Conservation (phyloP, 2,329 filamentous ascomycete species). For the Periconia digitata region DNA sequence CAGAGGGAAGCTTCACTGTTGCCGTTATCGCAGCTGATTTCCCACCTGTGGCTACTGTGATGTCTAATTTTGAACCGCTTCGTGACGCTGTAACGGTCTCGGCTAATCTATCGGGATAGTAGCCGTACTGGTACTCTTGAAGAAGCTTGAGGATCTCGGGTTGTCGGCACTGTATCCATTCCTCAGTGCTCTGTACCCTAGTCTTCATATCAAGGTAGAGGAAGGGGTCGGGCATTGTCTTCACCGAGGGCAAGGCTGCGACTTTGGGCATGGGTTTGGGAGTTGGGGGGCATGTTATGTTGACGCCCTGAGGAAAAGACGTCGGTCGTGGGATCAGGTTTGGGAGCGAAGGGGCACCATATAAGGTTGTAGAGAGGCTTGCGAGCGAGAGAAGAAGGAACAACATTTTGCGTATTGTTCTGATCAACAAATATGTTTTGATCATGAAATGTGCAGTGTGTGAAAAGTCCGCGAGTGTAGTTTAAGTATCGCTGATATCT, state of each 20-base stretch:
- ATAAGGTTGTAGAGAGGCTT: conserved; percentile 4
- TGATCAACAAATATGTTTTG: too few relatives aligned
- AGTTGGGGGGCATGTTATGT: conserved; percentile 28
- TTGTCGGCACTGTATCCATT: conserved; percentile 54
- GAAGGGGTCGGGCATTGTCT: conserved; percentile 50
- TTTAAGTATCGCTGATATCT: too few relatives aligned
- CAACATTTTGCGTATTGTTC: conserved; percentile 13
- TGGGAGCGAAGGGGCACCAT: conserved; percentile 9
- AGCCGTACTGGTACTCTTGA: conserved; percentile 56
- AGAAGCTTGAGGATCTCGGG: conserved; percentile 54
- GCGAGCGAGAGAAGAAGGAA: conserved; percentile 9
- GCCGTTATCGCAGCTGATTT: conserved; percentile 51
- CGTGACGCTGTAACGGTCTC: conserved; percentile 53
- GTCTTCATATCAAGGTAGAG: conserved; percentile 48
- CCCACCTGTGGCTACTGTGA: conserved; percentile 47
- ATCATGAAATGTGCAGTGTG: not conserved
- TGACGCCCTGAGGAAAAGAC: conserved; percentile 19
- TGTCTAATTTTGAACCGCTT: conserved; percentile 48
- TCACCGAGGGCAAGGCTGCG: conserved; percentile 19
- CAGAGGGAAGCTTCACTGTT: conserved; percentile 46
- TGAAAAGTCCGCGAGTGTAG: not conserved
- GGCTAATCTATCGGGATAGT: conserved; percentile 52
- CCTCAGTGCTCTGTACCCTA: conserved; percentile 48
- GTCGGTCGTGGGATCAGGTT: conserved; percentile 9
- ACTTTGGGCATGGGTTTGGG: conserved; percentile 32